Base-by-base conservation (phyloP, 2,329 filamentous ascomycete species). In the Penicillium sp. region DNA sequence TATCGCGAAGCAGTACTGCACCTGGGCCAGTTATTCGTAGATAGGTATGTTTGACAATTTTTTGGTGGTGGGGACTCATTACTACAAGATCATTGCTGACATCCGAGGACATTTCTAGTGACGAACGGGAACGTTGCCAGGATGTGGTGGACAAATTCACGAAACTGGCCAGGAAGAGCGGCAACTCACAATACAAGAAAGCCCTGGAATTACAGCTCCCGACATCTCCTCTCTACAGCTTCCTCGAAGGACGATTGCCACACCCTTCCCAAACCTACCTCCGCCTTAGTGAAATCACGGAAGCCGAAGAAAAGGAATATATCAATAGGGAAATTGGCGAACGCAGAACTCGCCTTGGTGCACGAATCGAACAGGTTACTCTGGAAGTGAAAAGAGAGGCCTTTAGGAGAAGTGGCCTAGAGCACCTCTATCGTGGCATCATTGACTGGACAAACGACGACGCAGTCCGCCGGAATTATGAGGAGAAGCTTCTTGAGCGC, bases 371-470 rank as follows among this genome's bases (percentile, higher is more conserved):
- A 27, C 84, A 93, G 46, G 91, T 97, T 15, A 95, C 86, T 0
- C 64, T 79, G 2, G 87, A 96, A 45, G 93, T 94, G 33, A 95
- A 91, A 63, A 77, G 83, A 23, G 93, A 98, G 63, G 83, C 96
- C 1, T 83, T 87, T 50, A 73, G 72, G 19, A 75, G 79, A 45
- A 95, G 88, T 64, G 76, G 81, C 43, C 70, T 98, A n/a, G 88
- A 90, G 55, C 71, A 81, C 23, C 69, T 94, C 31, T 97, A 95
- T 60, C 79, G 80, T 41, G 78, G 88, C 36, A 76, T 96, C 35
- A 90, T 96, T 58, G 83, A 95, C 60, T 98, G 93, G 93, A 84
- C 84, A 7, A 79, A 73, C 41, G 88, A 97, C 55, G 93, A 98
- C 58, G 87, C 91, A 15, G 63, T 88, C 21, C 80, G 93, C 31